Conservation (phyloP, 805 yeast species). For the Ogataea ramenticola region DNA sequence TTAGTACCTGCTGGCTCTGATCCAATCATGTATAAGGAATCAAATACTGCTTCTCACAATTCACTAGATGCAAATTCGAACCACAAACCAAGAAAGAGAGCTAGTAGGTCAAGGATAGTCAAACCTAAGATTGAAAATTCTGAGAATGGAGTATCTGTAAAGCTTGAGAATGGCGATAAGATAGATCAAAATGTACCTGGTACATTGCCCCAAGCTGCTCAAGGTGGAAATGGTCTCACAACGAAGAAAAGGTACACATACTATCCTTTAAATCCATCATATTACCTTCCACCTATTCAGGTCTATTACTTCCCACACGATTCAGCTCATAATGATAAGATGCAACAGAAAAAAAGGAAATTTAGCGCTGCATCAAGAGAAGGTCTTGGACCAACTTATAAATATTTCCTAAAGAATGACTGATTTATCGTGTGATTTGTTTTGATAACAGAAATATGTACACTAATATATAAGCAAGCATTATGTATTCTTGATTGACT, state of each 20-base stretch:
- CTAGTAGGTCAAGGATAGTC: no score
- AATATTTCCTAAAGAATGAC: background rate
- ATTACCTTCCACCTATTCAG: slow-evolving; percentile 41
- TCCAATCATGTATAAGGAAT: no score
- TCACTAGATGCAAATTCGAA: background rate
- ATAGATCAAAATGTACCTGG: background rate
- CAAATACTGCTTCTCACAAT: no score
- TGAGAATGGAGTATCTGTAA: no score
- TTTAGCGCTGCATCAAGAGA: background rate
- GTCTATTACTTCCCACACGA: slow-evolving; percentile 44
- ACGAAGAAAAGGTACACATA: slow-evolving; percentile 26
- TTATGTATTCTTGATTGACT: no score
- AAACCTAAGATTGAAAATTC: no score
- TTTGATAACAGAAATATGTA: background rate
- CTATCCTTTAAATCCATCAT: slow-evolving; percentile 39
- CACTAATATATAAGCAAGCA: background rate
- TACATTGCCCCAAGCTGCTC: background rate
- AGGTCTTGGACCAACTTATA: slow-evolving; percentile 2
- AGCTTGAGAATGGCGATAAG: no score
- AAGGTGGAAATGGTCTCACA: background rate
- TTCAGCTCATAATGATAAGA: slow-evolving; percentile 27
- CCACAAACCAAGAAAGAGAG: background rate
- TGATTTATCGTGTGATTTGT: background rate
- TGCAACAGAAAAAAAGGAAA: background rate
- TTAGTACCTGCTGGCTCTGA: no score